Percentiles rank a stretch among this genome's conserved stretches.
These are phyloP conservation scores for Fraxinus ornus DNA, from an alignment of 305 asterid species.

Conservation along the genomic window DNA sequence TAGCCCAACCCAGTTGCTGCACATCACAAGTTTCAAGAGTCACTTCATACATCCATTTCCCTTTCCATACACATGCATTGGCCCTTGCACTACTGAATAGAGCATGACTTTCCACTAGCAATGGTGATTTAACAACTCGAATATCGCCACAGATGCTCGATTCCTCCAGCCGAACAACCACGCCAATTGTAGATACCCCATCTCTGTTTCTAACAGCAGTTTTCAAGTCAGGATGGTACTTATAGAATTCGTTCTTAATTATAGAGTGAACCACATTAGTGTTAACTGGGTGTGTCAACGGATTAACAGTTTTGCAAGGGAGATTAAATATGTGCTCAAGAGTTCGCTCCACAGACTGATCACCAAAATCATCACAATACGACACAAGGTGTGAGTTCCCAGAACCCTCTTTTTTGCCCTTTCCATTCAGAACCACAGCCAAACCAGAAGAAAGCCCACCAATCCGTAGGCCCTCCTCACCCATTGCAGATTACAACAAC, in stretches of 20 bases:
- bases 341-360: slow-evolving; percentile 84
- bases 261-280: slow-evolving; percentile 49
- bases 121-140: slow-evolving; percentile 59
- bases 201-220: slow-evolving; percentile 40
- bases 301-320: slow-evolving; percentile 62
- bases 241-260: slow-evolving; percentile 53
- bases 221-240: slow-evolving; percentile 47
- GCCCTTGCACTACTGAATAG: slow-evolving; percentile 86
- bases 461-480: slow-evolving; percentile 70
- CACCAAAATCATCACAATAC: slow-evolving; percentile 78
- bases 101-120: slow-evolving; percentile 82
- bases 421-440: slow-evolving; percentile 76
- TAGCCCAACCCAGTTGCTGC: slow-evolving; percentile 95
- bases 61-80: slow-evolving; percentile 89
- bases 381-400: slow-evolving; percentile 71
- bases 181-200: slow-evolving; percentile 54
- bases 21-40: slow-evolving; percentile 88
- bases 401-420: slow-evolving; percentile 58
- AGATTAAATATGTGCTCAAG: slow-evolving; percentile 85
- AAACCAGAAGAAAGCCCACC: slow-evolving; percentile 84
- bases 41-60: slow-evolving; percentile 98
- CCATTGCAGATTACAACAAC: slow-evolving; percentile 54
- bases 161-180: slow-evolving; percentile 64
- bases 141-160: slow-evolving; percentile 82
- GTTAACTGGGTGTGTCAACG: slow-evolving; percentile 53